Base-by-base conservation (phyloP, 1,284 basidiomycete species). In the Papiliotrema terrestris region DNA sequence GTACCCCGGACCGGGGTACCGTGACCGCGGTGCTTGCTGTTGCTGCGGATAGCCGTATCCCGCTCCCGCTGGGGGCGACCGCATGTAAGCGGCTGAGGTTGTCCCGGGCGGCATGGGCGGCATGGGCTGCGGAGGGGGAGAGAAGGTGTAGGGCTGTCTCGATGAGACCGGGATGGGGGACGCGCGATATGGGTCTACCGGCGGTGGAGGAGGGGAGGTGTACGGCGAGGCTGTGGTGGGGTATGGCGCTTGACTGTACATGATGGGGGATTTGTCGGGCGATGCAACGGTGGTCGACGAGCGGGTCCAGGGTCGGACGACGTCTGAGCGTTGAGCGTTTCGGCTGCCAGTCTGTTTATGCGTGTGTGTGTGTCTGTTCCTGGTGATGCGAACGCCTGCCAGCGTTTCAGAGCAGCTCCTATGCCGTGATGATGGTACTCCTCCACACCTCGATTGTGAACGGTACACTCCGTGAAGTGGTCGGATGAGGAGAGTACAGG, bases 141-240 rank as follows among this genome's bases (percentile, higher is more conserved):
- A 65, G 50, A 65, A 61, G 22, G 61, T 59, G 55, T 66, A 66
- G 35, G 62, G 58, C 47, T 65, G 65, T 36, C 55, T 56, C 6
- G 62, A 43, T 19, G 50, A 46, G n/a, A 63, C 55, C 19, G 63
- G 42, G 45, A 68, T 61, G 19, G 67, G 65, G 13, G 63, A 59
- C 3, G 62, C 47, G 8, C 68, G 59, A 49, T 68, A 68, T 17
- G 63, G 59, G 53, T 63, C 60, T 17, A 25, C 23, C 19, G 62
- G 57, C 13, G 63, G 59, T 19, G 62, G 49, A 22, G 56, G 29
- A 6, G 29, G 53, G 8, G 56, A 54, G 13, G 32, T 49, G 37
- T 55, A 58, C 13, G 26, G 41, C n/a, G 43, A 29, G 15, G 42
- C 29, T 11, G 29, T 11, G 5, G 29, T 5, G 11, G 14, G 38